A percentile compares a stretch with the other conserved stretches of the same genome.
These are phyloP conservation scores for Calocybe gangraenosa DNA, from an alignment of 768 basidiomycete species.

Conservation along the genomic window DNA sequence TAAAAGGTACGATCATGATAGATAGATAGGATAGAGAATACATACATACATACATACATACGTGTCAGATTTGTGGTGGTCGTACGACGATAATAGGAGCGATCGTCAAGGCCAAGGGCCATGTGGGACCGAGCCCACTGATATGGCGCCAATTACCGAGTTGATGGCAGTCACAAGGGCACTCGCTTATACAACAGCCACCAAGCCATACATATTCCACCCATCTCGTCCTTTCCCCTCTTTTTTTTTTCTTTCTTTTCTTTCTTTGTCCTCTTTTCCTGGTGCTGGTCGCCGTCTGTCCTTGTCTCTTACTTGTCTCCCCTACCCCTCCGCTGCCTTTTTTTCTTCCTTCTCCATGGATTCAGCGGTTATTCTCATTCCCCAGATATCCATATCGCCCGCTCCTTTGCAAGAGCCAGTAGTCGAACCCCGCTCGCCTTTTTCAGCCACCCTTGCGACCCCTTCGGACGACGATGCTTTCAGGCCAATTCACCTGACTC, in stretches of 20 bases:
- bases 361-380: slow-evolving; percentile 41
- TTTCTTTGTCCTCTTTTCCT: slow-evolving; percentile 12
- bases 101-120: too few species aligned
- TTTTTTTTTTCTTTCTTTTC: slow-evolving; percentile 4
- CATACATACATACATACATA: too few species aligned
- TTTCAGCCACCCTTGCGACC: slow-evolving; percentile 31
- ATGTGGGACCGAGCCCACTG: too few species aligned
- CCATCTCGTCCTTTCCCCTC: slow-evolving; percentile 4
- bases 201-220: neutral
- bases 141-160: slow-evolving; percentile 1
- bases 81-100: too few species aligned
- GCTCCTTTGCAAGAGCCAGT: slow-evolving; percentile 52
- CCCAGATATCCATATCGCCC: slow-evolving; percentile 67
- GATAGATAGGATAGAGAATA: too few species aligned
- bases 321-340: slow-evolving; percentile 13
- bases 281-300: slow-evolving; percentile 54
- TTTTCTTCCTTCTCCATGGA: slow-evolving; percentile 37
- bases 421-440: slow-evolving; percentile 62
- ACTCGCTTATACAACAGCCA: too few species aligned
- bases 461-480: slow-evolving; percentile 45
- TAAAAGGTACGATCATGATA: neutral
- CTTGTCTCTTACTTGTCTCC: slow-evolving; percentile 16
- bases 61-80: too few species aligned
- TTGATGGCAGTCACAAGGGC: slow-evolving; percentile 13
- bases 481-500: slow-evolving; percentile 54